Evolutionary conservation across 78 protist genomes (phyloP), one percentile per base, ranked within the genome.

Genomic region (Dictyostelium brefeldianum): DNA sequence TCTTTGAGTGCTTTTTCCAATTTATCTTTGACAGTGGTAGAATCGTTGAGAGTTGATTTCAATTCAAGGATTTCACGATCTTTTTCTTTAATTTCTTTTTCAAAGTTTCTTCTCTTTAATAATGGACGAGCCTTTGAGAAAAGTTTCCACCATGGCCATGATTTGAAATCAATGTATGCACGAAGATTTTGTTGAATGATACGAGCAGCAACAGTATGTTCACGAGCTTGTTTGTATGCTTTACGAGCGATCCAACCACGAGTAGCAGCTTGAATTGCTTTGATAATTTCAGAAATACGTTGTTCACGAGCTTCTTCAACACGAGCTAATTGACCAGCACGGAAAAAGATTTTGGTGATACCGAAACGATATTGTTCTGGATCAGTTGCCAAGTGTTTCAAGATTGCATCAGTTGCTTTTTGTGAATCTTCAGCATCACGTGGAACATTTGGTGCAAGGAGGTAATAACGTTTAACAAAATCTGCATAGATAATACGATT

Each of bases 261-360:
- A 85, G 80, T 47, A 50, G 80, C 89, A 51, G 97, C 97, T 89
- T 97, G 97, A 25, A 97, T 73, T 18, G 84, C 53, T 62, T 67
- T 62, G 85, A 97, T 62, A 69, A 97, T 70, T 57, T 59, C 89
- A 15, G 96, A 71, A 47, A 97, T 84, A 74, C 89, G 83, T 65
- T 50, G 65, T 75, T 97, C 98, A 54, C 98, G 95, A 78, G 80
- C 92, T 74, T 96, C 98, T 85, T 97, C 98, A 36, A 97, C 95
- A 82, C 96, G 92, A 36, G 97, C 98, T 11, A 97, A 67, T 41
- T 84, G 90, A 51, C 98, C 98, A 78, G 98, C 96, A 57, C 96
- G 90, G 97, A 97, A 97, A 95, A 97, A 97, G 71, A 97, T 54
- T 89, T 97, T 97, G 79, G 97, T 85, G 69, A 80, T 14, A 70